Evolutionary conservation across 305 asterid species (phyloP).

Genomic region (Fraxinus platypoda): DNA sequence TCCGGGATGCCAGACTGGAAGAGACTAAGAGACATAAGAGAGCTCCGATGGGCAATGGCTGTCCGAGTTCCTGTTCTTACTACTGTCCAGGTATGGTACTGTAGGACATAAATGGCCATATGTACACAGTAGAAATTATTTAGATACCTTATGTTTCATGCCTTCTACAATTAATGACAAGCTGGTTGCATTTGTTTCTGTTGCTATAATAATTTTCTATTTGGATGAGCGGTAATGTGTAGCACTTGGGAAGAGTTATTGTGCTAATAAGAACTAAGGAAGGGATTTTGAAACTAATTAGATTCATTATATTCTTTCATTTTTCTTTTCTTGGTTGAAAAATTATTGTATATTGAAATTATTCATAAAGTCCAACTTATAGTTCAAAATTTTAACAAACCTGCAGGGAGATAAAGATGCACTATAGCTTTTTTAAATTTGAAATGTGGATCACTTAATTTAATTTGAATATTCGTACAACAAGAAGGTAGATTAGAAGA

Average conservation of each 20-base stretch:
- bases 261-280: constrained; percentile 1
- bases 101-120: background rate
- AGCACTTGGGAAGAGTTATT: constrained; percentile 12
- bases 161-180: background rate
- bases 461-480: background rate
- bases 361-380: background rate
- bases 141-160: background rate
- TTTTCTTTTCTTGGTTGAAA: background rate
- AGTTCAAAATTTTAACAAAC: background rate
- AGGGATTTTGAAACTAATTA: background rate
- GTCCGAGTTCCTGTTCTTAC: constrained; percentile 94
- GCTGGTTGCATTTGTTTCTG: background rate
- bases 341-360: background rate
- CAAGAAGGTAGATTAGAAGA: background rate
- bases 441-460: background rate
- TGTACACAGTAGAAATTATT: background rate
- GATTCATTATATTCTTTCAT: constrained; percentile 7
- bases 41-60: constrained; percentile 97
- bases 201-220: background rate
- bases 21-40: constrained; percentile 90
- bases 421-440: background rate
- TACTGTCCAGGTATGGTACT: constrained; percentile 64
- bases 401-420: background rate
- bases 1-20: constrained; percentile 99
- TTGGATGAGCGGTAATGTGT: background rate